phyloP scores from a whole-genome alignment of 371 early-diverging fungal genomes.

The Fennellomyces sp. region DNA sequence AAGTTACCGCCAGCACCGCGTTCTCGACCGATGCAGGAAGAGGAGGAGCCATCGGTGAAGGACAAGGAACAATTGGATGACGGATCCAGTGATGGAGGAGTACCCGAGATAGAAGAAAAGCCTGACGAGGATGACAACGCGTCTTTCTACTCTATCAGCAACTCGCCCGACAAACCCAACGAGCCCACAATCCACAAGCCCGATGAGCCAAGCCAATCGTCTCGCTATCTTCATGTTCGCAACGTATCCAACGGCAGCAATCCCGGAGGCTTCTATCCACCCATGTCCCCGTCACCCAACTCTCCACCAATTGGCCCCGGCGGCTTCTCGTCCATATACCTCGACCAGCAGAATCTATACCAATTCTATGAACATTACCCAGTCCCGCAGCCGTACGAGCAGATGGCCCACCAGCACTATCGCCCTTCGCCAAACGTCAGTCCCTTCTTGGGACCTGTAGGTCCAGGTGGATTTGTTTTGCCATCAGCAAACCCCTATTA shows the following conservation, averaged over 20 bases:
- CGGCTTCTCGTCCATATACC: constrained; percentile 13
- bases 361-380: constrained; percentile 44
- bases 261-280: not conserved
- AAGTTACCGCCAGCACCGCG: constrained; percentile 25
- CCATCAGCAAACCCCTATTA: constrained; percentile 8
- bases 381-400: constrained; percentile 43
- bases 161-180: not conserved
- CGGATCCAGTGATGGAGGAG: not conserved
- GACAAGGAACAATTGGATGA: no score
- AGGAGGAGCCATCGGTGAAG: not conserved
- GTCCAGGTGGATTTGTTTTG: constrained; percentile 22
- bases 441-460: constrained; percentile 12
- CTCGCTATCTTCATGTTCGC: not conserved
- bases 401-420: constrained; percentile 24
- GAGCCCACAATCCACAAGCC: constrained; percentile 4
- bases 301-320: constrained; percentile 11
- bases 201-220: constrained; percentile 1
- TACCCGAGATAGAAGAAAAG: constrained; percentile 8
- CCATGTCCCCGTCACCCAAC: not conserved
- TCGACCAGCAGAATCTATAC: constrained; percentile 31
- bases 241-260: not conserved
- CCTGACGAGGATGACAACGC: not conserved
- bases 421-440: constrained; percentile 21
- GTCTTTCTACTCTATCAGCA: not conserved
- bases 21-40: not conserved